phyloP scores from a whole-genome alignment of 345 rosid genomes.

The Ceriops decandra region DNA sequence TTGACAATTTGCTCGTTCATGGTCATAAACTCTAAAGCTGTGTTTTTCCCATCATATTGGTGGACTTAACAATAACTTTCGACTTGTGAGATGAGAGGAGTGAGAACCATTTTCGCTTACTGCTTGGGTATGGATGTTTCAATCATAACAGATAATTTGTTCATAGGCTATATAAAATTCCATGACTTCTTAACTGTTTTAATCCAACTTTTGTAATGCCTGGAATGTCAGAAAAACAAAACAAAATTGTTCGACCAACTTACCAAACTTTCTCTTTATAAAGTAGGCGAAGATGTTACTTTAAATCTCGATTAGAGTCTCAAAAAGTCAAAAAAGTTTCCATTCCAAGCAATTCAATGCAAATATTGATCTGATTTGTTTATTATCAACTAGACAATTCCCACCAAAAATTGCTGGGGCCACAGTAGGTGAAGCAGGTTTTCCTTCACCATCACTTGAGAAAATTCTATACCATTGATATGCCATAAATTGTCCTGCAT shows the following conservation, averaged over 20 bases:
- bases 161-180: too few species aligned
- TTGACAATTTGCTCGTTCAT: too few species aligned
- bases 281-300: background rate
- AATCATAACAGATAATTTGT: too few species aligned
- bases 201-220: background rate
- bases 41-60: too few species aligned
- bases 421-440: background rate
- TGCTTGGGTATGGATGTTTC: too few species aligned
- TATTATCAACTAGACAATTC: background rate
- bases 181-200: too few species aligned
- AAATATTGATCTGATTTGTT: background rate
- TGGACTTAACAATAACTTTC: too few species aligned
- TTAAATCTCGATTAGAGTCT: constrained; percentile 4
- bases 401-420: background rate
- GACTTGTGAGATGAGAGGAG: too few species aligned
- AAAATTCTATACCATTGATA: background rate
- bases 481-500: background rate
- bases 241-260: constrained; percentile 18
- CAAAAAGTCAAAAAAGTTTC: constrained; percentile 20
- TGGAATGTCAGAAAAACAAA: background rate
- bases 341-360: constrained; percentile 7
- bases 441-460: background rate
- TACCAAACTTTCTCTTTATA: constrained; percentile 10
- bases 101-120: too few species aligned
- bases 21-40: too few species aligned